Percentiles rank a stretch among this genome's conserved stretches.
These are phyloP conservation scores for Lichtheimia ornata DNA, from an alignment of 371 early-diverging fungal genomes.

Conservation along the genomic window DNA sequence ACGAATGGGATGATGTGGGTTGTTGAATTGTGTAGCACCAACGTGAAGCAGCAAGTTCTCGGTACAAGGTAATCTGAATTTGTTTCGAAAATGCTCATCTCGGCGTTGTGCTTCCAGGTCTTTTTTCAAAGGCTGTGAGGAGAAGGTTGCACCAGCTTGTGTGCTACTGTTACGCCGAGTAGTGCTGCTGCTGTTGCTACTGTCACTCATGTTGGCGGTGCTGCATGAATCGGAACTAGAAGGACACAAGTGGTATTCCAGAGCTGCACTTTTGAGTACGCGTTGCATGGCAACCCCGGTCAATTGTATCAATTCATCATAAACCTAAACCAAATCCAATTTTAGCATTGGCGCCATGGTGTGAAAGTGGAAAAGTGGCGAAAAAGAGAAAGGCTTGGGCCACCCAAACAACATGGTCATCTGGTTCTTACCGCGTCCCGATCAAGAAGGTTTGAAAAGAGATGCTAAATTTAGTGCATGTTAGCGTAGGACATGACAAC, in stretches of 20 bases:
- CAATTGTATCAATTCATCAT: neutral
- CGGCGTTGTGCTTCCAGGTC: slow-evolving; percentile 1
- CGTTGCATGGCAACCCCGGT: neutral
- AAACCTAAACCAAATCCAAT: neutral
- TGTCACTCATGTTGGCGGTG: neutral
- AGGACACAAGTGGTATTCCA: neutral
- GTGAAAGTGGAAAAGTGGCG: neutral
- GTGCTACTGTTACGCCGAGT: neutral
- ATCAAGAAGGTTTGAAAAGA: neutral
- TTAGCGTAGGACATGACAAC: neutral
- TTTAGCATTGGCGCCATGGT: neutral
- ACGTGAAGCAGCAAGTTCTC: neutral
- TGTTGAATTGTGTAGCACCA: slow-evolving; percentile 1
- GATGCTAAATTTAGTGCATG: neutral
- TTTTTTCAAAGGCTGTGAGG: neutral
- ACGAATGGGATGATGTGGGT: neutral
- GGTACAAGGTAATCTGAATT: neutral
- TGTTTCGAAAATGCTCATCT: neutral
- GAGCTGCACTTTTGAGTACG: slow-evolving; percentile 1
- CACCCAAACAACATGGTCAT: too few relatives aligned
- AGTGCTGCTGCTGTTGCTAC: neutral
- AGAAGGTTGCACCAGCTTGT: neutral
- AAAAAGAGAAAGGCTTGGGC: too few relatives aligned
- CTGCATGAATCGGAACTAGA: neutral
- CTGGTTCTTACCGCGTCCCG: neutral